Evolutionary conservation across 176 grass and related monocot genomes (phyloP).

Genomic region (Tillandsia leiboldiana): DNA sequence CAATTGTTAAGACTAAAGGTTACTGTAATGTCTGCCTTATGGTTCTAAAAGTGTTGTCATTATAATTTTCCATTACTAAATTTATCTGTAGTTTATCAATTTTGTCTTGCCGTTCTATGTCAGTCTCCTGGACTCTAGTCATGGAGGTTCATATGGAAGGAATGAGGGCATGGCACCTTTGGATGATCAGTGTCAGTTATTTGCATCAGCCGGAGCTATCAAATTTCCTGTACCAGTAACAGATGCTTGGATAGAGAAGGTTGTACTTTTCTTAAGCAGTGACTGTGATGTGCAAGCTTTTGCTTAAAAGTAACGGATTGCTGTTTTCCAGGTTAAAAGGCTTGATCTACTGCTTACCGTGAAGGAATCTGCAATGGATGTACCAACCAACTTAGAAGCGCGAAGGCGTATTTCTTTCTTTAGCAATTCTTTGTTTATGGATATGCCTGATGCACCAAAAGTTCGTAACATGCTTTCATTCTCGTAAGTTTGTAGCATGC

Average conservation of each 20-base stretch:
- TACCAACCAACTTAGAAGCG: slow-evolving; percentile 81
- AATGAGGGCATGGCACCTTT: slow-evolving; percentile 35
- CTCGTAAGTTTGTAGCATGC: slow-evolving; percentile 49
- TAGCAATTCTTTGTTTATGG: slow-evolving; percentile 95
- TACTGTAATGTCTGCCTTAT: background rate
- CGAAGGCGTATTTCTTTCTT: slow-evolving; percentile 88
- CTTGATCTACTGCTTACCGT: slow-evolving; percentile 75
- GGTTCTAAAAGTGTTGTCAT: background rate
- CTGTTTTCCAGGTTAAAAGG: slow-evolving; percentile 56
- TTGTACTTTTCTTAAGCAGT: slow-evolving; percentile 7
- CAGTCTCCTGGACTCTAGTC: slow-evolving; percentile 65
- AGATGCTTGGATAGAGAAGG: slow-evolving; percentile 86
- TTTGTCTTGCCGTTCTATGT: slow-evolving; percentile 24
- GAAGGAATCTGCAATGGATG: slow-evolving; percentile 94
- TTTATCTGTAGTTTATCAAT: slow-evolving; percentile 19
- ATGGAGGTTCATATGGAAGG: slow-evolving; percentile 53
- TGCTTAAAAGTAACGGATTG: background rate
- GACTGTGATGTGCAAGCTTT: slow-evolving; percentile 1
- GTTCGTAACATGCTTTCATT: slow-evolving; percentile 89
- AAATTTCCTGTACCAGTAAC: slow-evolving; percentile 59
- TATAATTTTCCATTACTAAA: background rate
- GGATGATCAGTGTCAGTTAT: slow-evolving; percentile 52
- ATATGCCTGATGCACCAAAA: slow-evolving; percentile 97
- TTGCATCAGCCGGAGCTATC: slow-evolving; percentile 78
- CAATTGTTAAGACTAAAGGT: too few species aligned